Conservation (phyloP, 805 yeast species). For the Blastobotrys terrestris region DNA sequence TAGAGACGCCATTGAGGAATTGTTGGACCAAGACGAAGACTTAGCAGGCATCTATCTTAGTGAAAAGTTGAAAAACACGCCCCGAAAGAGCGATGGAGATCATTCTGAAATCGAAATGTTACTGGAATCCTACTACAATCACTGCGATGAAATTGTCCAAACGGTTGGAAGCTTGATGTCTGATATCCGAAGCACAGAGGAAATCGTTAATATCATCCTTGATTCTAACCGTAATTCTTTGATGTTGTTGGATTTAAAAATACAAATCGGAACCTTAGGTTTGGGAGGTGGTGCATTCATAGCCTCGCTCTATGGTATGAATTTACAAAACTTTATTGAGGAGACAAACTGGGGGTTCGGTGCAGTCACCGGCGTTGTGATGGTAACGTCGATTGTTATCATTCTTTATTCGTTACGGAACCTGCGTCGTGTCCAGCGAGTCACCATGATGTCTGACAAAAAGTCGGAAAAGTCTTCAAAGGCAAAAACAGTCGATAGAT, state of each 20-base stretch:
- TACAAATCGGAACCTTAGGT: slow-evolving; percentile 76
- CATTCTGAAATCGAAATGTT: slow-evolving; percentile 85
- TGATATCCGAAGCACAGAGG: slow-evolving; percentile 91
- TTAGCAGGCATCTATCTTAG: slow-evolving; percentile 75
- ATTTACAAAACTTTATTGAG: slow-evolving; percentile 85
- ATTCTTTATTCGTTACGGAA: slow-evolving; percentile 50
- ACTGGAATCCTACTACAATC: slow-evolving; percentile 83
- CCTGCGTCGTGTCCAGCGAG: slow-evolving; percentile 59
- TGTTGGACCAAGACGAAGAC: slow-evolving; percentile 83
- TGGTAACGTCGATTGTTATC: slow-evolving; percentile 40
- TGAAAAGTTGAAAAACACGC: slow-evolving; percentile 43
- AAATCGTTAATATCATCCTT: slow-evolving; percentile 83
- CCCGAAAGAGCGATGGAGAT: slow-evolving; percentile 39
- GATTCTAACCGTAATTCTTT: slow-evolving; percentile 92
- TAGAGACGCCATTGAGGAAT: slow-evolving; percentile 76
- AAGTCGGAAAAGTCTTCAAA: not conserved
- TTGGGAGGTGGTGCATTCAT: slow-evolving; percentile 74
- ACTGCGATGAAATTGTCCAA: slow-evolving; percentile 91
- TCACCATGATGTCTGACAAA: slow-evolving; percentile 46
- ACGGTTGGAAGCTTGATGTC: slow-evolving; percentile 68
- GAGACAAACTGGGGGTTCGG: slow-evolving; percentile 67
- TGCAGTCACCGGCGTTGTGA: slow-evolving; percentile 41
- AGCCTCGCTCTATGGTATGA: slow-evolving; percentile 94
- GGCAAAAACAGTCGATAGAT: not conserved
- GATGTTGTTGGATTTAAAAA: slow-evolving; percentile 79